These are phyloP conservation scores for Tulasnella sp. DNA, from an alignment of 768 basidiomycete species.

Conservation along the genomic window DNA sequence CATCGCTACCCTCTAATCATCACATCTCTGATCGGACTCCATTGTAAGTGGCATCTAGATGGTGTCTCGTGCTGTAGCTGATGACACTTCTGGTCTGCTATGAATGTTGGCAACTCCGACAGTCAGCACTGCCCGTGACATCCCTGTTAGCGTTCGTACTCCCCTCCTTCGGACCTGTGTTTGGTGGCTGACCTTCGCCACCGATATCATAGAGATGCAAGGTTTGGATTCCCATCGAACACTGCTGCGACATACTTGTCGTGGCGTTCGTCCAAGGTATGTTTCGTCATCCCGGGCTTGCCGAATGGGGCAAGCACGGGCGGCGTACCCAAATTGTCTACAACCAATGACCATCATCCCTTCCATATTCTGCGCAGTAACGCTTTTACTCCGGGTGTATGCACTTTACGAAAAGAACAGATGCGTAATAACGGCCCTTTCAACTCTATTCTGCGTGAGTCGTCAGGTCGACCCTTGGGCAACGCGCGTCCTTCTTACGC, in stretches of 20 bases:
- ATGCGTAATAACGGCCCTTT: not conserved
- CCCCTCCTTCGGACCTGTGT: not conserved
- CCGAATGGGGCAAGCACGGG: not conserved
- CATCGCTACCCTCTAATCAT: not conserved
- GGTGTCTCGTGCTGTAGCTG: too few relatives aligned
- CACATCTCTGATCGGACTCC: not conserved
- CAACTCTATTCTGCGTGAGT: not conserved
- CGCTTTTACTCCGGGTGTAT: not conserved
- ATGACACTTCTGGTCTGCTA: too few relatives aligned
- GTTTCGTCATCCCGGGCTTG: not conserved
- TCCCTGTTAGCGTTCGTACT: not conserved
- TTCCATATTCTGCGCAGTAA: not conserved
- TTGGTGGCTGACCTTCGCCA: not conserved
- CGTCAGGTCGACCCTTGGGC: not conserved
- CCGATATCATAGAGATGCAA: not conserved
- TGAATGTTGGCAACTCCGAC: too few relatives aligned
- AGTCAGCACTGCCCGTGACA: not conserved
- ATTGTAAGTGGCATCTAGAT: not conserved
- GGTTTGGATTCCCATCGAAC: not conserved
- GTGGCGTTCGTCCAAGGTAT: not conserved
- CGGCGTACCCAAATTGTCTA: not conserved
- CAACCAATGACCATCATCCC: not conserved
- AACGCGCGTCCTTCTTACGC: not conserved
- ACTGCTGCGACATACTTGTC: not conserved
- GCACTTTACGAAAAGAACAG: conserved; percentile 2